Evolutionary conservation across 495 filamentous ascomycete species (phyloP).

Genomic region (Stereocaulon alpinum): DNA sequence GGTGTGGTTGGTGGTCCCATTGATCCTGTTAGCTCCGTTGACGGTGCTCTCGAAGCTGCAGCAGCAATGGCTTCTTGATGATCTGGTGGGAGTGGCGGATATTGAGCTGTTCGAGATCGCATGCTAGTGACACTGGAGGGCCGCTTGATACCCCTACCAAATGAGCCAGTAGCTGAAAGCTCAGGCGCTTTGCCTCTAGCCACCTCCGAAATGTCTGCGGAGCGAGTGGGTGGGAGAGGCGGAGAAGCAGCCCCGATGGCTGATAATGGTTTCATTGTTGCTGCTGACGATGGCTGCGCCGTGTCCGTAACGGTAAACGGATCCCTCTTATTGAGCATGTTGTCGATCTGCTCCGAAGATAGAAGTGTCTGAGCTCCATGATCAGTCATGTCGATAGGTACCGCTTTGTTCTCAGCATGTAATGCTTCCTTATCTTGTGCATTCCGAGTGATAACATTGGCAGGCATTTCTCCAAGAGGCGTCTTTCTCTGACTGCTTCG

Average conservation of each 20-base stretch:
- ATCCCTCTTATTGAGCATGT: slow-evolving; percentile 42
- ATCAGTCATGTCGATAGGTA: slow-evolving; percentile 39
- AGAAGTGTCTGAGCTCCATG: slow-evolving; percentile 65
- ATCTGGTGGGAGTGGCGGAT: slow-evolving; percentile 72
- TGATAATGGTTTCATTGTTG: slow-evolving; percentile 23
- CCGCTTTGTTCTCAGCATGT: slow-evolving; percentile 29
- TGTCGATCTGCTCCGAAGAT: slow-evolving; percentile 62
- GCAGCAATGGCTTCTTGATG: slow-evolving; percentile 78
- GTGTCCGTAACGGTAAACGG: slow-evolving; percentile 25
- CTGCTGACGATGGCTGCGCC: slow-evolving; percentile 29
- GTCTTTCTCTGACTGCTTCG: slow-evolving; percentile 33
- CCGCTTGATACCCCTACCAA: slow-evolving; percentile 33
- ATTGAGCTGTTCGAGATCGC: slow-evolving; percentile 33
- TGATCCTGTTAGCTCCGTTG: slow-evolving; percentile 25
- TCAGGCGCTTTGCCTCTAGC: slow-evolving; percentile 17
- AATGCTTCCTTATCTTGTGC: neutral
- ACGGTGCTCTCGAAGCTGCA: slow-evolving; percentile 40
- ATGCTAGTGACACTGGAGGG: slow-evolving; percentile 64
- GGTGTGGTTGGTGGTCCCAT: slow-evolving; percentile 87
- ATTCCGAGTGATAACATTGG: slow-evolving; percentile 28
- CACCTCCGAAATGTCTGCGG: slow-evolving; percentile 7
- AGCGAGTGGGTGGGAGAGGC: neutral
- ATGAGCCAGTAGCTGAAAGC: slow-evolving; percentile 19
- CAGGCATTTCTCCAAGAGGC: slow-evolving; percentile 35
- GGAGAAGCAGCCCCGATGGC: slow-evolving; percentile 22